Evolutionary conservation across 2,329 filamentous ascomycete genomes (phyloP), one percentile per base, ranked within the genome.

Genomic region (Colletotrichum horii): DNA sequence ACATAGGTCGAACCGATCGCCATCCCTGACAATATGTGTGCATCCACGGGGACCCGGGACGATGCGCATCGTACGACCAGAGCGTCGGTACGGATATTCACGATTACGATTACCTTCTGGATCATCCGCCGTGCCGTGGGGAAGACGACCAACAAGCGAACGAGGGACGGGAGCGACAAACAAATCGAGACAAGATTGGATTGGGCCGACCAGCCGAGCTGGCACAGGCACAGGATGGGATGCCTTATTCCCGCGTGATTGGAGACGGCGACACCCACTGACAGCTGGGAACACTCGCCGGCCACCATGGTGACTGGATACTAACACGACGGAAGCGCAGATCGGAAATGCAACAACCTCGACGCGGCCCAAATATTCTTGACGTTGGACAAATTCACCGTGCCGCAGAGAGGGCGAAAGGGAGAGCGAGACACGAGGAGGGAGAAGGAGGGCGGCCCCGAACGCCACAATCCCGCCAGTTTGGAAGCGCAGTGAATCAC

Each of bases 401-500:
- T 48, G 43, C 58, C 16, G 58, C 28, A 60, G 56, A 32, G 9
- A 32, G 22, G 24, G 38, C 65, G 32, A 48, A 48, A 67, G 16
- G 43, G 65, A 43, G 28, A 55, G 28, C 36, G 38, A 67, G 38
- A 67, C 28, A 28, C 58, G 11, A 32, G 56, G 30, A 34, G 26
- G 26, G 60, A 32, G 43, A 55, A 30, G 32, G 71, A 74, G 43
- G 28, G 65, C 52, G n/a, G 34, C 58, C 19, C 66, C 43, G 28
- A 56, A 71, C 71, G 66, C 71, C 71, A 65, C 66, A 48, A 60
- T 70, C 71, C 71, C 66, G 66, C 32, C 58, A 38, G 48, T 64
- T 36, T 48, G 58, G 71, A 70, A 58, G 61, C 48, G 24, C 48
- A 43, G 58, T 64, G 58, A 70, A 64, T 62, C 71, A 64, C 26